A percentile compares a stretch with the other conserved stretches of the same genome.
Evolutionary conservation across 2,329 filamentous ascomycete species (phyloP).

Genomic region (Helminthosporium solani): DNA sequence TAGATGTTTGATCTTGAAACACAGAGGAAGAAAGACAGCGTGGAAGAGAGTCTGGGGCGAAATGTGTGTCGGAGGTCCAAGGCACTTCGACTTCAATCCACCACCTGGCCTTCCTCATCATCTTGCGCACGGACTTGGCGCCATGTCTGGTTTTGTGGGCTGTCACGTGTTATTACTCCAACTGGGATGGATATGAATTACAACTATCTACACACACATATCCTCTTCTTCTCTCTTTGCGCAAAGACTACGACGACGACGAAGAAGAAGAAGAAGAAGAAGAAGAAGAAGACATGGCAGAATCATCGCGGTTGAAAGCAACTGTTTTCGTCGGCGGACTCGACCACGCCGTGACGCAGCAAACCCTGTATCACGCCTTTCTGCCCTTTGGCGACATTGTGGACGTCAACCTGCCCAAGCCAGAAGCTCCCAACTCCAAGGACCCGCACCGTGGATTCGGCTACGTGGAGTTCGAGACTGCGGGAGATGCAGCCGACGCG

Average conservation of each 20-base stretch:
- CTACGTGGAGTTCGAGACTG: conserved; percentile 90
- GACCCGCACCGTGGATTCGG: conserved; percentile 90
- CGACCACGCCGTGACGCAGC: conserved; percentile 71
- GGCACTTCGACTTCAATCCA: conserved; percentile 32
- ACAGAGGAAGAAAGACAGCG: conserved; percentile 15
- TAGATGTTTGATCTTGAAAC: conserved; percentile 11
- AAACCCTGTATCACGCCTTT: conserved; percentile 84
- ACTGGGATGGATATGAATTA: too few species aligned
- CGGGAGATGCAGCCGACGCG: conserved; percentile 84
- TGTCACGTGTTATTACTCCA: conserved; percentile 11
- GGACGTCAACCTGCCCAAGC: conserved; percentile 86
- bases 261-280: too few species aligned
- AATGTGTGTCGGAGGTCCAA: conserved; percentile 22
- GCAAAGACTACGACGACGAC: too few species aligned
- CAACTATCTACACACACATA: too few species aligned
- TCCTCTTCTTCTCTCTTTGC: too few species aligned
- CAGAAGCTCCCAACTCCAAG: conserved; percentile 74
- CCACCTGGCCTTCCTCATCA: conserved; percentile 39
- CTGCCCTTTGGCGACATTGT: conserved; percentile 95
- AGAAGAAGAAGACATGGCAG: conserved; percentile 83
- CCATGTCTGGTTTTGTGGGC: conserved; percentile 9
- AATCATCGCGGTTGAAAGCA: conserved; percentile 79
- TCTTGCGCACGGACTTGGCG: conserved; percentile 17
- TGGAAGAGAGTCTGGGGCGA: conserved; percentile 18
- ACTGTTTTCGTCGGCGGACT: conserved; percentile 93